Base-by-base conservation (phyloP, 352 stramenopile species). In the Globisporangium splendens region DNA sequence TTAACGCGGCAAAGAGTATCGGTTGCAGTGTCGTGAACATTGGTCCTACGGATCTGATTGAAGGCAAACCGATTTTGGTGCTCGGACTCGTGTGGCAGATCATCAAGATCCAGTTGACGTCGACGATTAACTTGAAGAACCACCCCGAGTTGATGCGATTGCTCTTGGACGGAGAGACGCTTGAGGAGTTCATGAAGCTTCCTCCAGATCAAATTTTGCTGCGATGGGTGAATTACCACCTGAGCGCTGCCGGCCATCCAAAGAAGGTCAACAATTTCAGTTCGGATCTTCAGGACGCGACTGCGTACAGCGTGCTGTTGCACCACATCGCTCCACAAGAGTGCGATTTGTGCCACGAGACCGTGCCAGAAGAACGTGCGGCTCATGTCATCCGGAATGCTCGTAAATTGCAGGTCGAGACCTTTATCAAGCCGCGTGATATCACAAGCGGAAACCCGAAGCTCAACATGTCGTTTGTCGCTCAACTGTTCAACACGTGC, bases 11-110 rank as follows among this genome's bases (percentile, higher is more conserved):
- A 59, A 96, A 95, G 72, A 91, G 77, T 53, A 97, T 98, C 49
- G 92, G 92, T 47, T 98, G 92, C 72, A 91, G 86, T 52, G 85
- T 98, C 42, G 89, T 96, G 50, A 98, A 98, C 63, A 95, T 98
- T 68, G 91, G 92, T 18, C 85, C 92, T 0, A 70, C 82, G 11
- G 85, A 95, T 64, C 61, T 95, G 55, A 84, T 95, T 22, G 79
- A 91, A 67, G 85, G 85, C 31, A 88, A 88, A 41, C 86, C 86
- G 0, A 96, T 97, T 42, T 68, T 98, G 4, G 88, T 98, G 54
- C 81, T 98, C 13, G 92, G 91, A 8, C 65, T 97, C 24, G 81
- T 97, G 15, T 98, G 92, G 92, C 92, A 98, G 62, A 96, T 97
- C 61, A 96, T 98, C 70, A 95, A 95, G 72, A 96, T 97, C 49